phyloP scores from a whole-genome alignment of 176 grass and related monocot genomes.

The Elymus sibiricus region DNA sequence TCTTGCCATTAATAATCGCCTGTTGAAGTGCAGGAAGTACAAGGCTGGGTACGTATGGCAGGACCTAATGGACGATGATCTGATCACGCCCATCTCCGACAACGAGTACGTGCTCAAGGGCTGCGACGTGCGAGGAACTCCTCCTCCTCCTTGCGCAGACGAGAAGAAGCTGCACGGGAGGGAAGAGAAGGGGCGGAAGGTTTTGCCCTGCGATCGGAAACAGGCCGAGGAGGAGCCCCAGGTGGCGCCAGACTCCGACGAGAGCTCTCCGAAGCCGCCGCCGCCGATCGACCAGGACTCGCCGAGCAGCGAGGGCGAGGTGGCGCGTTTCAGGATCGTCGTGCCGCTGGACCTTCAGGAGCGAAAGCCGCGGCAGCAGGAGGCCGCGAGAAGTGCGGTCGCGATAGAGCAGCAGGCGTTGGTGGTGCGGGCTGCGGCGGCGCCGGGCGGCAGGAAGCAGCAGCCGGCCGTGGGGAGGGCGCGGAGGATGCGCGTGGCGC shows the following conservation, averaged over 20 bases:
- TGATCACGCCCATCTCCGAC: slow-evolving; percentile 65
- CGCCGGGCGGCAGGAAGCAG: not conserved
- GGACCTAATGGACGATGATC: slow-evolving; percentile 67
- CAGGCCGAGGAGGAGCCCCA: not conserved
- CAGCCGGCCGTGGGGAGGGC: slow-evolving; percentile 13
- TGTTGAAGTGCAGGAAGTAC: slow-evolving; percentile 37
- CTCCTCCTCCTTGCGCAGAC: slow-evolving; percentile 22
- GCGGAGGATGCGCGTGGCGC: slow-evolving; percentile 31
- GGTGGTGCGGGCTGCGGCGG: not conserved
- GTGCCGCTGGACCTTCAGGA: not conserved
- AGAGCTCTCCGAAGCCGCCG: slow-evolving; percentile 2
- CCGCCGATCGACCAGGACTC: slow-evolving; percentile 23
- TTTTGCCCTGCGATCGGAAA: not conserved
- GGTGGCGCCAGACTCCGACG: not conserved
- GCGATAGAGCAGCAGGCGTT: not conserved
- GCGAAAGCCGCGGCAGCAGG: not conserved
- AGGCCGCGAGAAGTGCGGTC: not conserved
- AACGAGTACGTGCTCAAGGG: slow-evolving; percentile 71
- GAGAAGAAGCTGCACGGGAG: not conserved
- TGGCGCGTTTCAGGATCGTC: slow-evolving; percentile 9
- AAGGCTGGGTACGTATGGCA: slow-evolving; percentile 54
- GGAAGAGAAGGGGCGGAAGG: not conserved
- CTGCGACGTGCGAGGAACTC: slow-evolving; percentile 37
- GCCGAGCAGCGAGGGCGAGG: not conserved
- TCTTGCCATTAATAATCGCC: not conserved